Evolutionary conservation across 2,329 filamentous ascomycete genomes (phyloP).

Genomic region (Penicillium sp.): DNA sequence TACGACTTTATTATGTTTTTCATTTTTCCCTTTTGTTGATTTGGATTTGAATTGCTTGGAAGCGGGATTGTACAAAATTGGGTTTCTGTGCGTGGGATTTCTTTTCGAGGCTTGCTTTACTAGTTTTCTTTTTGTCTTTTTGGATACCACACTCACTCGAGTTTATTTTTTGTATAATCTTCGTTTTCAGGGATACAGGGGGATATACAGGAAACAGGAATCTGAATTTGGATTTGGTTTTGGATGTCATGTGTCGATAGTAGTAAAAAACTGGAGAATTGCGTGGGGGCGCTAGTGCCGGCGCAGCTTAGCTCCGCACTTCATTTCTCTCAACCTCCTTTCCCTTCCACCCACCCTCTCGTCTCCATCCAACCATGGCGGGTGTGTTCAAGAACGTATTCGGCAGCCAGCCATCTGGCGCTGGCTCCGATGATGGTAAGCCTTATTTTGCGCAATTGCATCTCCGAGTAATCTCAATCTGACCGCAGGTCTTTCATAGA

Average conservation of each 20-base stretch:
- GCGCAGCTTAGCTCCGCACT: constrained; percentile 30
- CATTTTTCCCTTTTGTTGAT: constrained; percentile 5
- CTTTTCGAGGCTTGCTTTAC: constrained; percentile 19
- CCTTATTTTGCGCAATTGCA: constrained; percentile 14
- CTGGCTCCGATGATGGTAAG: constrained; percentile 39
- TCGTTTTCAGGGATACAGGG: constrained; percentile 26
- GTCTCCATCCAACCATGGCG: constrained; percentile 33
- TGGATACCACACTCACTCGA: constrained; percentile 34
- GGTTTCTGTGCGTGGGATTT: constrained; percentile 21
- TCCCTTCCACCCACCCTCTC: constrained; percentile 22
- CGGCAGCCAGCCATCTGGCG: constrained; percentile 32
- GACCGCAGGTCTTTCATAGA: constrained; percentile 53
- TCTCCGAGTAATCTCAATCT: background rate
- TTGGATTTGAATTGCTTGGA: constrained; percentile 16
- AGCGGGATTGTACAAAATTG: constrained; percentile 32
- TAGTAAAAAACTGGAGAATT: constrained; percentile 30
- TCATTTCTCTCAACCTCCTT: constrained; percentile 23
- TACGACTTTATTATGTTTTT: constrained; percentile 21
- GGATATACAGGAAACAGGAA: constrained; percentile 17
- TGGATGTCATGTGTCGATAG: background rate
- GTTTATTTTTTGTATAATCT: constrained; percentile 19
- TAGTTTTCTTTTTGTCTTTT: constrained; percentile 21
- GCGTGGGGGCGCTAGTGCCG: constrained; percentile 46
- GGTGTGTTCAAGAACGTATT: constrained; percentile 43
- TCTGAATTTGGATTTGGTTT: background rate